Conservation (phyloP, 805 yeast genomes). For the Metschnikowia kunwiensis region DNA sequence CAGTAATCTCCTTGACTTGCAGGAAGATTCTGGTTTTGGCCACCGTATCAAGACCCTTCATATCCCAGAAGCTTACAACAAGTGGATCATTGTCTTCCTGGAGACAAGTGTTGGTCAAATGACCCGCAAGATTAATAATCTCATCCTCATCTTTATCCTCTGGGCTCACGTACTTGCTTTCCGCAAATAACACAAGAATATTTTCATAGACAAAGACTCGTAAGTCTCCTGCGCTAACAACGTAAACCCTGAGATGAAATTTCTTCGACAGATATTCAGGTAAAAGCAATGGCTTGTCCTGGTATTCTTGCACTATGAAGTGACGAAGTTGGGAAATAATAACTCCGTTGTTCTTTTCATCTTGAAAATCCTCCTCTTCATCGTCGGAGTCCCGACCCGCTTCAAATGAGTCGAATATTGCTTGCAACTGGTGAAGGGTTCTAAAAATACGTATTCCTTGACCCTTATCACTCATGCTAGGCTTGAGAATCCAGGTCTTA, state of each 20-base stretch:
- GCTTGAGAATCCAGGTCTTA: conserved; percentile 85
- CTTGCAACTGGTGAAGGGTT: conserved; percentile 75
- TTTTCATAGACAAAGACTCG: conserved; percentile 75
- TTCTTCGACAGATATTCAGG: conserved; percentile 61
- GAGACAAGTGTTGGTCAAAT: conserved; percentile 90
- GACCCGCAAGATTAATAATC: conserved; percentile 57
- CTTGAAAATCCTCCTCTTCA: conserved; percentile 43
- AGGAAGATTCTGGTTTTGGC: conserved; percentile 35
- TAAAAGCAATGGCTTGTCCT: conserved; percentile 64
- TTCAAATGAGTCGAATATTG: conserved; percentile 81
- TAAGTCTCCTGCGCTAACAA: conserved; percentile 70
- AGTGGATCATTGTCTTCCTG: conserved; percentile 53
- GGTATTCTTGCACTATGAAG: conserved; percentile 84
- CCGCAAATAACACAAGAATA: conserved; percentile 81
- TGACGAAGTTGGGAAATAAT: conserved; percentile 86
- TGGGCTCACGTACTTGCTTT: conserved; percentile 37
- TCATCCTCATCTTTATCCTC: conserved; percentile 30
- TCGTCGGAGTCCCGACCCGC: conserved; percentile 65
- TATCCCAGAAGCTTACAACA: conserved; percentile 65
- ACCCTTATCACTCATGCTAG: conserved; percentile 96
- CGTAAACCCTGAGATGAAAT: conserved; percentile 87
- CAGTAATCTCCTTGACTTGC: conserved; percentile 59
- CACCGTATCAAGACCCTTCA: conserved; percentile 43
- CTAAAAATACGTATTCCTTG: conserved; percentile 88
- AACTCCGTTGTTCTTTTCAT: conserved; percentile 54